Evolutionary conservation across 2,329 filamentous ascomycete species (phyloP).

Genomic region (Pseudogymnoascus sp.): DNA sequence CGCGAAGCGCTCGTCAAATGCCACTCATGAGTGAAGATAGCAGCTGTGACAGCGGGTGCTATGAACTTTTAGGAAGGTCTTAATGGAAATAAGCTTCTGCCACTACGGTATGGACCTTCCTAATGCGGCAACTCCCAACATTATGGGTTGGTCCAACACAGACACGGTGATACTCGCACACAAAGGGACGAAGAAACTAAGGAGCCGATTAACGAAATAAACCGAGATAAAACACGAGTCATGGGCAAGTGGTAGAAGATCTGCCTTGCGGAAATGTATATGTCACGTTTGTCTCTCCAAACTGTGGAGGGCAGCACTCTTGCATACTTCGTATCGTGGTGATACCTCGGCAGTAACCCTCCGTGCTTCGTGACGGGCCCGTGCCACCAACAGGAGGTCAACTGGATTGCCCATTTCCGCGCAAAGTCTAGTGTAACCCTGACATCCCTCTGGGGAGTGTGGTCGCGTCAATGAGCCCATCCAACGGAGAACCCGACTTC

Average conservation of each 20-base stretch:
- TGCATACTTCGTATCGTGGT: neutral
- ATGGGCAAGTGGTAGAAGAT: neutral
- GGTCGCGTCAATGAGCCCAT: neutral
- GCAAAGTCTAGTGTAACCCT: neutral
- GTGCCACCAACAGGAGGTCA: neutral
- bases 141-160: neutral
- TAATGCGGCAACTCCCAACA: neutral
- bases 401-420: neutral
- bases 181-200: neutral
- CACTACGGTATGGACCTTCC: neutral
- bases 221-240: neutral
- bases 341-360: neutral
- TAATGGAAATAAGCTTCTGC: neutral
- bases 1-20: neutral
- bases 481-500: neutral
- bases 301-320: neutral
- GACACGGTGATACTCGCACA: neutral
- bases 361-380: neutral
- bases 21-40: neutral
- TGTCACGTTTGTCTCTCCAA: neutral
- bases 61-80: slow-evolving; percentile 1
- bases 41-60: neutral
- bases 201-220: neutral
- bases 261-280: neutral
- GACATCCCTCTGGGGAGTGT: no score